These are phyloP conservation scores for Penicillium verrucosum DNA, from an alignment of 2,329 filamentous ascomycete genomes.

Conservation along the genomic window DNA sequence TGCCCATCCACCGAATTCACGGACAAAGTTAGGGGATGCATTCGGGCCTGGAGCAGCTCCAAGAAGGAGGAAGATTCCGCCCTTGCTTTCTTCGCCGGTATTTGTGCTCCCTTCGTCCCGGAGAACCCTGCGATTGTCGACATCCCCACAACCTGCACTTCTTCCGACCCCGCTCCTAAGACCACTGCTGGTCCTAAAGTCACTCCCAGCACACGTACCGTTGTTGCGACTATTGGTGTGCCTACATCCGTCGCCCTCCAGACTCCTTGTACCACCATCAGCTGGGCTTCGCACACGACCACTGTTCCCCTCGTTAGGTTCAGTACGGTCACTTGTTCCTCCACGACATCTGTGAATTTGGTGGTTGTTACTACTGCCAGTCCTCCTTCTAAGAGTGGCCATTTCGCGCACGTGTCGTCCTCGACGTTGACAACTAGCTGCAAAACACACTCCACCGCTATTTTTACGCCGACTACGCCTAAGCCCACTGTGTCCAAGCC, in stretches of 20 bases:
- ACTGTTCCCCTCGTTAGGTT: conserved; percentile 44
- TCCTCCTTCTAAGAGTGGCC: background rate
- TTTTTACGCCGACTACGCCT: background rate
- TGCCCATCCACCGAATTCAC: conserved; percentile 75
- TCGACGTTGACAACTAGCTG: background rate
- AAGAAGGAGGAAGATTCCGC: conserved; percentile 65
- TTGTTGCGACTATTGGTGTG: background rate
- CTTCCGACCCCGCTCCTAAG: conserved; percentile 42
- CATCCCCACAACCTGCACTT: conserved; percentile 43
- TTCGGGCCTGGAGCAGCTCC: conserved; percentile 68
- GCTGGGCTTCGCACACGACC: conserved; percentile 34
- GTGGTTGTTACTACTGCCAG: conserved; percentile 5
- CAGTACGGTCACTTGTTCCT: conserved; percentile 27
- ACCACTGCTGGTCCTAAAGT: conserved; percentile 3
- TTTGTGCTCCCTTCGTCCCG: conserved; percentile 71
- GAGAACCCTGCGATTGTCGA: conserved; percentile 67
- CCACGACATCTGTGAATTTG: conserved; percentile 24
- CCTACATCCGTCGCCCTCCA: conserved; percentile 9
- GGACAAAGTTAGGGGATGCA: conserved; percentile 71
- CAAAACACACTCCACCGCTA: background rate
- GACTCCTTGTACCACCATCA: conserved; percentile 35
- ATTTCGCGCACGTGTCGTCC: background rate
- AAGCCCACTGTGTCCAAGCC: background rate
- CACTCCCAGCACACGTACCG: background rate
- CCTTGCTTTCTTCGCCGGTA: conserved; percentile 79